These are phyloP conservation scores for Batkoa obscura DNA, from an alignment of 371 early-diverging fungal genomes.

Conservation along the genomic window DNA sequence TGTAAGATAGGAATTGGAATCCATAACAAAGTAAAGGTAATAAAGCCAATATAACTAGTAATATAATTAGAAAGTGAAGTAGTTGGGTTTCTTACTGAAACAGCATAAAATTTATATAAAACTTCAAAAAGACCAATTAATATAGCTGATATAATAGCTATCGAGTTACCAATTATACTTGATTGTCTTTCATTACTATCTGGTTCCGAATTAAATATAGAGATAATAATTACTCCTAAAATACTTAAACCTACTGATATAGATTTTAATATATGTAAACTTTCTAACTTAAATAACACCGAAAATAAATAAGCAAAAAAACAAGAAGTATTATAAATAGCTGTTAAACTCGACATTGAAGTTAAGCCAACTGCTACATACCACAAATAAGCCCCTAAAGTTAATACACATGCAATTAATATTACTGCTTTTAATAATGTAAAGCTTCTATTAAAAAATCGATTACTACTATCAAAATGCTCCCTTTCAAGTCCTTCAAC, in stretches of 20 bases:
- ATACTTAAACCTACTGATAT: slow-evolving; percentile 42
- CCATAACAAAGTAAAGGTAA: slow-evolving; percentile 40
- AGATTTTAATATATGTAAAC: slow-evolving; percentile 28
- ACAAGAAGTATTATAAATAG: slow-evolving; percentile 62
- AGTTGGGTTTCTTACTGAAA: slow-evolving; percentile 18
- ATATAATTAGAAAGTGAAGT: slow-evolving; percentile 48
- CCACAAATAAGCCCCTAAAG: slow-evolving; percentile 59
- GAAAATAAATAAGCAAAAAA: slow-evolving; percentile 68
- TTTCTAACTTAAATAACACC: slow-evolving; percentile 38
- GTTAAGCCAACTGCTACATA: slow-evolving; percentile 51
- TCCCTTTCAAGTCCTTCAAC: slow-evolving; percentile 1
- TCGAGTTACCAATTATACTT: slow-evolving; percentile 19
- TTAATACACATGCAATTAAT: slow-evolving; percentile 31
- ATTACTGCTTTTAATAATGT: slow-evolving; percentile 17
- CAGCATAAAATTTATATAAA: slow-evolving; percentile 53
- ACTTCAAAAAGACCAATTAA: slow-evolving; percentile 50
- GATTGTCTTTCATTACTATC: slow-evolving; percentile 3
- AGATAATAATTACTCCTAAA: slow-evolving; percentile 40
- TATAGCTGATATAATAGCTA: slow-evolving; percentile 29
- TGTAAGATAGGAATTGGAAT: slow-evolving; percentile 53
- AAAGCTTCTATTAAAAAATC: slow-evolving; percentile 6
- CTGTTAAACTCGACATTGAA: slow-evolving; percentile 56
- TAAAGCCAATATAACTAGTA: slow-evolving; percentile 39
- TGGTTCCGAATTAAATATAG: slow-evolving; percentile 7
- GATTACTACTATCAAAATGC: not conserved